Evolutionary conservation across 2,329 filamentous ascomycete species (phyloP), one percentile per base, ranked within the genome.

Genomic region (Monascus ruber): DNA sequence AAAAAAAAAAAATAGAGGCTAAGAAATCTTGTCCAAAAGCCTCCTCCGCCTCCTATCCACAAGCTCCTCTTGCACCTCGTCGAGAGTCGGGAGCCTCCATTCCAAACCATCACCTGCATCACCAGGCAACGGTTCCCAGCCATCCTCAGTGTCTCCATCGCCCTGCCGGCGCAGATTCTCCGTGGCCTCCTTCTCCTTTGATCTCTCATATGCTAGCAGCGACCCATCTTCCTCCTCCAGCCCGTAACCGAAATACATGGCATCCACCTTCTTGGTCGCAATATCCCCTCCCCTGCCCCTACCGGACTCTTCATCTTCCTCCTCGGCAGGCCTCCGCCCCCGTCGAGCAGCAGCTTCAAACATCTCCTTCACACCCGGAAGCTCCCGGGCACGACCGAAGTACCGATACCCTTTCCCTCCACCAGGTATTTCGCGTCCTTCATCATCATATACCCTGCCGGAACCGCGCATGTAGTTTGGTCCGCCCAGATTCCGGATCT

Each of bases 361-460:
- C 59, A 98, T 70, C 68, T 98, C 91, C 63, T 95, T 95, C 5
- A 98, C 91, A 37, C 91, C 91, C 0, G 91, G 91, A 28, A 98
- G 63, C 48, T 96, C 91, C 55, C 75, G 77, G 37, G 91, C 91
- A 4, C 91, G 73, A 0, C 91, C 91, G 66, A 94, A 98, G 64
- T 94, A 94, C 52, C 85, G 76, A 69, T 96, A 96, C 2, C 89
- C 89, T 56, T 88, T 94, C 34, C 85, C 87, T 29, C 84, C 85
- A 28, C 68, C 63, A 33, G 68, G 48, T 70, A 86, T 81, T 58
- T 85, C 82, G 35, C 78, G 66, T 1, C 83, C 83, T 41, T 79
- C 73, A 53, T 85, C 82, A 57, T 86, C 82, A 60, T 83, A 85
- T 36, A 84, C 72, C 47, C 78, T 77, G 26, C 72, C 78, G 0